Base-by-base conservation (phyloP, 352 stramenopile genomes). In the Blastocystis sp. region DNA sequence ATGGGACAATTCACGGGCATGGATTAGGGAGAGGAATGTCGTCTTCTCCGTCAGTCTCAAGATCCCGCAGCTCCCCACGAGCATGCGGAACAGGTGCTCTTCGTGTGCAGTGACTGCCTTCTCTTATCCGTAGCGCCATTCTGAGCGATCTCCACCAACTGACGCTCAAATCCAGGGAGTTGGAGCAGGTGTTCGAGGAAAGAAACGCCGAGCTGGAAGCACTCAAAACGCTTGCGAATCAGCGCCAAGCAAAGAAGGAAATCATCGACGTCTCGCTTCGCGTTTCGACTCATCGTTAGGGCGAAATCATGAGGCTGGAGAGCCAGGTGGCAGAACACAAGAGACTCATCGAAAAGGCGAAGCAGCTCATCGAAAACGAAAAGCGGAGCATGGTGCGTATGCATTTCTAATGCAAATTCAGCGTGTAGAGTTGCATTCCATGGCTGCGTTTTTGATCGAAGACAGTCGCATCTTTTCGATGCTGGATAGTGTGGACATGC, bases 401-500 rank as follows among this genome's bases (percentile, higher is more conserved):
- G 29, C 29, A 29, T 0, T 4, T 3, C 3, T 4, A 9, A 78
- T 9, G 16, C 19, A 4, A 16, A 1, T 78, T 78, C n/a, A n/a
- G 4, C 41, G n/a, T 4, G 35, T 78, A 78, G 67, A 78, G 24
- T n/a, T 59, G 16, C 19, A 78, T n/a, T 4, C 67, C 3, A 78
- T 78, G 67, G 9, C 16, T 60, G 26, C 35, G 3, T 78, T 78
- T 24, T n/a, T 78, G 39, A 61, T 78, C 21, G 67, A 78, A 37
- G 67, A 78, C 61, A 13, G 61, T 3, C 67, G 67, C 39, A 78
- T 78, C 33, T 55, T 78, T 50, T 78, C 67, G 10, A 78, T 78
- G 67, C 39, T 78, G 26, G 37, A 78, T n/a, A 59, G 26, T 59
- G 67, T 24, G 9, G 67, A 78, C 29, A 62, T 78, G 21, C 19